Base-by-base conservation (phyloP, 352 stramenopile genomes). In the Phytophthora pinifolia region DNA sequence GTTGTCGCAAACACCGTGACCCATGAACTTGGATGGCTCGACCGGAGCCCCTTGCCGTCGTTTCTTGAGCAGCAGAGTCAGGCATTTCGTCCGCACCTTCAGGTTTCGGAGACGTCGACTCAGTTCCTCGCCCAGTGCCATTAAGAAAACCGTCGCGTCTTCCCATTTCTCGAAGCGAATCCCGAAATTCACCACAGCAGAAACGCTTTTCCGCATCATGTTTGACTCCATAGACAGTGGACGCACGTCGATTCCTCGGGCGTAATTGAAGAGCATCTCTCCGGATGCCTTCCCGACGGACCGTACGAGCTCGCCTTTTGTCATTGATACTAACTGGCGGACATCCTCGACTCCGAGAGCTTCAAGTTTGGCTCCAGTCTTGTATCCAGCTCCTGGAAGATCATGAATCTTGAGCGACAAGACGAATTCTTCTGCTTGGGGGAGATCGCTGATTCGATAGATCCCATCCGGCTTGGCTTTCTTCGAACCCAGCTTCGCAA, bases 401-500 rank as follows among this genome's bases (percentile, higher is more conserved):
- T 96, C 83, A 1, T 52, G 55, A 9, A 96, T 70, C 15, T 76
- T 65, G 2, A 97, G 60, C 3, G 72, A 74, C 6, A 79, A 29
- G 41, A 97, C 54, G 32, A 96, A 79, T n/a, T 70, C 61, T 58
- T 88, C 60, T 22, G 85, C 71, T 37, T 82, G 55, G 39, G 71
- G 62, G 0, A 46, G 37, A 15, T 54, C 54, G 41, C 67, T 33
- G 77, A 92, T 86, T 38, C 74, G 41, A 54, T 78, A 95, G 6
- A 88, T 83, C 25, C 86, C 83, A 59, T 99, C 73, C 0, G 95
- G 94, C 62, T 99, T 99, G 15, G 93, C 91, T 65, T 88, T 83
- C 51, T 95, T 92, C 0, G 95, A 98, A 9, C 87, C 90, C 17
- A 99, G 39, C 27, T 98, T 98, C 0, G 96, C 92, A 1, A 99